Evolutionary conservation across 106 monocot genomes (phyloP).

Genomic region (Ottelia alismoides): DNA sequence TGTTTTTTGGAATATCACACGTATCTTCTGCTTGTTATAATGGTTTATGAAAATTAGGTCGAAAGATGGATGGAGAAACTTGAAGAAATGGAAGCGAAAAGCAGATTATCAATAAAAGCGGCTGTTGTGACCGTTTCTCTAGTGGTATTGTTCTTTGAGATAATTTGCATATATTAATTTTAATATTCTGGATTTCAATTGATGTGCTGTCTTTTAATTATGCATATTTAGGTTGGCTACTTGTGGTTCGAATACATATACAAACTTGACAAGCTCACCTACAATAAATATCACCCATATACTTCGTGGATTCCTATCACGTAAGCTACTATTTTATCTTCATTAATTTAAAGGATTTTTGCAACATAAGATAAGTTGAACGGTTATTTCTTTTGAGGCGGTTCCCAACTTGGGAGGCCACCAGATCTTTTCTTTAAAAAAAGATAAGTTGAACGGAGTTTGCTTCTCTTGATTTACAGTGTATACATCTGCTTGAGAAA

Average conservation of each 20-base stretch:
- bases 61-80: slow-evolving; percentile 95
- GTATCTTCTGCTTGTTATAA: background rate
- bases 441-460: too few relatives aligned
- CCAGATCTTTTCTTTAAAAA: too few relatives aligned
- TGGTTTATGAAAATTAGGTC: slow-evolving; percentile 30
- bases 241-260: slow-evolving; percentile 94
- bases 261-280: slow-evolving; percentile 82
- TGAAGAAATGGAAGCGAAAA: slow-evolving; percentile 63
- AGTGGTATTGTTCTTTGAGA: slow-evolving; percentile 28
- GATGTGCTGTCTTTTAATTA: background rate
- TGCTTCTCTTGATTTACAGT: slow-evolving; percentile 15
- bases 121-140: slow-evolving; percentile 40
- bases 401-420: too few relatives aligned
- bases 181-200: background rate
- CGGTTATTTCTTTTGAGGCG: too few relatives aligned
- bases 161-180: background rate
- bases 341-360: slow-evolving; percentile 1
- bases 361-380: background rate
- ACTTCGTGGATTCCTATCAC: slow-evolving; percentile 99
- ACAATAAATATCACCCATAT: slow-evolving; percentile 94
- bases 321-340: slow-evolving; percentile 23
- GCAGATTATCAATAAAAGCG: slow-evolving; percentile 57
- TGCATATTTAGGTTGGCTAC: slow-evolving; percentile 43
- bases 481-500: slow-evolving; percentile 93
- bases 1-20: background rate